These are phyloP conservation scores for Pseudocercospora fijiensis DNA, from an alignment of 2,329 filamentous ascomycete species.

Conservation along the genomic window DNA sequence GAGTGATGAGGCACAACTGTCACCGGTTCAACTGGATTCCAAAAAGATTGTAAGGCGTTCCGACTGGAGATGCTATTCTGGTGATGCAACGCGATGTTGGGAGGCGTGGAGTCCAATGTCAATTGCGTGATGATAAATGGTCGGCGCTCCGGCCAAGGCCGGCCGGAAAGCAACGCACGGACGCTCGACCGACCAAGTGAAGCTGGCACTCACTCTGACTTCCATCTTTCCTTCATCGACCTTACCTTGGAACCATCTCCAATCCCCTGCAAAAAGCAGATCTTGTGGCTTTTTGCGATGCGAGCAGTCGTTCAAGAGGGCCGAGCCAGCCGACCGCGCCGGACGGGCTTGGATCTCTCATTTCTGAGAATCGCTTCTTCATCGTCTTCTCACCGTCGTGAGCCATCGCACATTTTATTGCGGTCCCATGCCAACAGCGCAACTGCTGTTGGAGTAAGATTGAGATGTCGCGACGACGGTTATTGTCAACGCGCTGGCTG, in stretches of 20 bases:
- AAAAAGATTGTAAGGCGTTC: not conserved
- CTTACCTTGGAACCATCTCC: conserved; percentile 8
- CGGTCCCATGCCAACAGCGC: not conserved
- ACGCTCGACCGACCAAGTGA: not conserved
- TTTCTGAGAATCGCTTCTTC: conserved; percentile 12
- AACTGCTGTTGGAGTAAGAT: conserved; percentile 13
- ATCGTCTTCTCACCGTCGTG: conserved; percentile 16
- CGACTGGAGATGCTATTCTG: not conserved
- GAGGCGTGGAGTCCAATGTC: conserved; percentile 1
- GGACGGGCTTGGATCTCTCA: conserved; percentile 15
- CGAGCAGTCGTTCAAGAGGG: conserved; percentile 6
- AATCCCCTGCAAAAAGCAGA: conserved; percentile 7
- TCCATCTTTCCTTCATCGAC: conserved; percentile 7
- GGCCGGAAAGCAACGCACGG: not conserved
- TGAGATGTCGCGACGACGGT: conserved; percentile 13
- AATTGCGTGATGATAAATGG: conserved; percentile 1
- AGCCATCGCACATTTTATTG: conserved; percentile 9
- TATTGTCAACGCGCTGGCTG: conserved; percentile 5
- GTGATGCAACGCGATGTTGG: not conserved
- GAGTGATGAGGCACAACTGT: not conserved
- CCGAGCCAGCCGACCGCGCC: conserved; percentile 5
- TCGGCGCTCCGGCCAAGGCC: not conserved
- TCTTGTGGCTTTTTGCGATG: conserved; percentile 9
- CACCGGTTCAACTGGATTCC: not conserved
- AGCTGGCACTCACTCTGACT: conserved; percentile 21